Conservation (phyloP, 169 alveolate genomes). For the Theileria sp. region DNA sequence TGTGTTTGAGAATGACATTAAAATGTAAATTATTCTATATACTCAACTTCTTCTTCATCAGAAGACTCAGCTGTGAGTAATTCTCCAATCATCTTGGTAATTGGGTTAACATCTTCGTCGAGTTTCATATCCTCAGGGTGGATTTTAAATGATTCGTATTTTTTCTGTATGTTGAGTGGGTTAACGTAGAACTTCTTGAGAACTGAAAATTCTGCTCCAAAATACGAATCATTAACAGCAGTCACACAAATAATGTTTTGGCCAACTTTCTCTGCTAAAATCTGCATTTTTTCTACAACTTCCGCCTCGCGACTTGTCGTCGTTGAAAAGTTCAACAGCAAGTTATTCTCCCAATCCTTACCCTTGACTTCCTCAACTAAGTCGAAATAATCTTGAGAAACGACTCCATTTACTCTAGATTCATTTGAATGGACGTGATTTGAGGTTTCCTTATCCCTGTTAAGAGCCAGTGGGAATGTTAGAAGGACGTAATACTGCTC, state of each 20-base stretch:
- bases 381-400: background rate
- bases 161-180: slow-evolving; percentile 38
- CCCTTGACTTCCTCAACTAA: background rate
- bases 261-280: slow-evolving; percentile 78
- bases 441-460: slow-evolving; percentile 11
- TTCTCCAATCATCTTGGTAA: slow-evolving; percentile 81
- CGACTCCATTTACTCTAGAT: background rate
- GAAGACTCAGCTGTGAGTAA: slow-evolving; percentile 69
- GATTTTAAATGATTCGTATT: slow-evolving; percentile 63
- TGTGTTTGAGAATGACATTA: background rate
- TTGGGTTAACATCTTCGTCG: slow-evolving; percentile 82
- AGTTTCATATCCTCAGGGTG: slow-evolving; percentile 84
- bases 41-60: slow-evolving; percentile 78
- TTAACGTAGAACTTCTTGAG: slow-evolving; percentile 57
- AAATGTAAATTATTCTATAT: slow-evolving; percentile 27
- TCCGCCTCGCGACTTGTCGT: slow-evolving; percentile 71
- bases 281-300: slow-evolving; percentile 70
- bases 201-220: slow-evolving; percentile 75
- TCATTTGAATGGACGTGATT: slow-evolving; percentile 48
- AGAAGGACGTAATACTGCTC: slow-evolving; percentile 88
- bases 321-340: slow-evolving; percentile 48
- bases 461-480: slow-evolving; percentile 55
- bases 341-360: slow-evolving; percentile 15
- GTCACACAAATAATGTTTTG: slow-evolving; percentile 64
- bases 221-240: slow-evolving; percentile 75